Evolutionary conservation across 2,329 filamentous ascomycete genomes (phyloP).

Genomic region (Didymella pinodella): DNA sequence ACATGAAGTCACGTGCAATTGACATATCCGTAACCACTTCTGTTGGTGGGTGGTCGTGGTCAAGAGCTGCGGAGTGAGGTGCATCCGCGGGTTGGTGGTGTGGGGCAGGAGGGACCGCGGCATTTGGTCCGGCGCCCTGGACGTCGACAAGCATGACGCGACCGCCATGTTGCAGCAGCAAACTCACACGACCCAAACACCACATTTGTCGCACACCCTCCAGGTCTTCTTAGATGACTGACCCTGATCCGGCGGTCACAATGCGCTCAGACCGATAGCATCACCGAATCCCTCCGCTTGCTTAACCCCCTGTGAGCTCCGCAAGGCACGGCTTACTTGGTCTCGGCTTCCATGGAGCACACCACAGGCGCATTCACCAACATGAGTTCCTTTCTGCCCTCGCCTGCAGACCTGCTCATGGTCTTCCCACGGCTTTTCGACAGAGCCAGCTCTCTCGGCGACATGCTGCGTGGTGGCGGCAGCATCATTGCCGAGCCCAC

Average conservation of each 20-base stretch:
- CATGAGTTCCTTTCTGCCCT: slow-evolving; percentile 58
- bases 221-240: slow-evolving; percentile 15
- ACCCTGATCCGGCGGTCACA: slow-evolving; percentile 5
- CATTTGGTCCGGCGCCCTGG: slow-evolving; percentile 15
- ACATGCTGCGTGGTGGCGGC: slow-evolving; percentile 64
- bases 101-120: slow-evolving; percentile 11
- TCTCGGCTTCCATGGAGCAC: slow-evolving; percentile 32
- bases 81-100: background rate
- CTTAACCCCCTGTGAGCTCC: slow-evolving; percentile 4
- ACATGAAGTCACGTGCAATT: background rate
- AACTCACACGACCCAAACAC: slow-evolving; percentile 10
- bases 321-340: background rate
- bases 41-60: background rate
- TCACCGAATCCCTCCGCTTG: background rate
- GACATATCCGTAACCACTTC: background rate
- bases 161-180: background rate
- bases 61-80: background rate
- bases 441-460: slow-evolving; percentile 70
- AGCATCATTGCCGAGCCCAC: slow-evolving; percentile 68
- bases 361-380: slow-evolving; percentile 40
- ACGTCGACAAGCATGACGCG: slow-evolving; percentile 19
- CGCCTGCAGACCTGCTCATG: slow-evolving; percentile 72
- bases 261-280: slow-evolving; percentile 12
- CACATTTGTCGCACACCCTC: slow-evolving; percentile 2
- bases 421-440: slow-evolving; percentile 75